Evolutionary conservation across 495 filamentous ascomycete species (phyloP), one percentile per base, ranked within the genome.

Genomic region (Hyphodiscus hymeniophilus): DNA sequence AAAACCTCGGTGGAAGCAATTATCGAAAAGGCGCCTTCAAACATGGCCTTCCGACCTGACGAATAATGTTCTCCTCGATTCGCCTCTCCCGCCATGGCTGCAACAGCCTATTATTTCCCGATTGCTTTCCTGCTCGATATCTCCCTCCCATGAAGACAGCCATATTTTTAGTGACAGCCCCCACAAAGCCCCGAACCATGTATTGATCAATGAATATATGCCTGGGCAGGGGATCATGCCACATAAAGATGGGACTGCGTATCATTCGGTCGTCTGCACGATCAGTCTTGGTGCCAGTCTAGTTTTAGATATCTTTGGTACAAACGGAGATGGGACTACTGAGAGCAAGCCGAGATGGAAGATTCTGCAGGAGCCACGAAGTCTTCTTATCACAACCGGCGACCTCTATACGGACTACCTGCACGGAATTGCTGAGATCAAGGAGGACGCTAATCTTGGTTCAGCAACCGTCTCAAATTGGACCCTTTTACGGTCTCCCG

Each of bases 211-310:
- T 58, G 89, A 96, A 64, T 98, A 98, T 64, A 66, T 64, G 1
- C 80, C 87, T 0, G 87, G 87, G 1, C 84, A 95, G 54, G 92
- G 92, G 6, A 98, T 97, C 51, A 91, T 96, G 85, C 80, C 90
- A 44, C 92, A 98, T 60, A 90, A 98, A 66, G 92, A 98, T 58
- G 92, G 92, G 0, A 62, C 73, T 1, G 89, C 91, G 0, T 98
- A 98, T 60, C 71, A 84, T 54, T 84, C 85, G 2, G 75, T 94
- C 22, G 91, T 96, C 3, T 90, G 87, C 34, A 97, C 92, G 3
- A 82, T 98, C 40, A 91, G 85, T 63, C 67, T 98, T 16, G 87
- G 88, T 0, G 79, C 79, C 0, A 73, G 75, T 16, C 73, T 91
- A 11, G 86, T 91, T 40, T 69, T 96, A 39, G 84, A 95, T 60